A percentile compares a stretch with the other conserved stretches of the same genome.
phyloP scores from a whole-genome alignment of 2,329 filamentous ascomycete species.

The Monascus ruber region DNA sequence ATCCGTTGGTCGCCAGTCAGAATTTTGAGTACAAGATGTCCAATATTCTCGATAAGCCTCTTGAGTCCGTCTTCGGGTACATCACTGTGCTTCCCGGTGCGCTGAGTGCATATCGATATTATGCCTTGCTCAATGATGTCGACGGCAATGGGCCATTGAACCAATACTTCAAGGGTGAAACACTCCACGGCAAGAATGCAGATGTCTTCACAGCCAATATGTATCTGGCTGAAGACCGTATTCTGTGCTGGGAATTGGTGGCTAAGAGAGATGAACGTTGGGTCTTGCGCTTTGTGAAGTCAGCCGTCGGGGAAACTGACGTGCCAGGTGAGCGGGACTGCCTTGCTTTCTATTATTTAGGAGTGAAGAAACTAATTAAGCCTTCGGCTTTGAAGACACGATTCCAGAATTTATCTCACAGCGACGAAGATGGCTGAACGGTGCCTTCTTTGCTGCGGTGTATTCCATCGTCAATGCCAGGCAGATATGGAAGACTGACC shows the following conservation, averaged over 20 bases:
- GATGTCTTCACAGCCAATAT: conserved; percentile 98
- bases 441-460: conserved; percentile 95
- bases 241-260: conserved; percentile 95
- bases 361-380: no score
- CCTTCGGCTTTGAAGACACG: conserved; percentile 46
- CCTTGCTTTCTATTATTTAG: background rate
- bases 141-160: conserved; percentile 90
- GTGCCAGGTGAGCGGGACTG: conserved; percentile 58
- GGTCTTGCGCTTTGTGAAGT: conserved; percentile 97
- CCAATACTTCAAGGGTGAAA: conserved; percentile 99
- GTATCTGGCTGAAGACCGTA: conserved; percentile 97
- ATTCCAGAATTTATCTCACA: conserved; percentile 97
- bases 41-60: conserved; percentile 93
- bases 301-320: conserved; percentile 92
- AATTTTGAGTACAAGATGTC: conserved; percentile 99
- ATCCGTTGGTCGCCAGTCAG: conserved; percentile 89
- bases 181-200: conserved; percentile 86
- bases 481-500: conserved; percentile 88
- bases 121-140: conserved; percentile 91
- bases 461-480: conserved; percentile 93
- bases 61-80: conserved; percentile 96
- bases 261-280: conserved; percentile 90
- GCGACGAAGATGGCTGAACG: conserved; percentile 91
- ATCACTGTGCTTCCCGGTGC: conserved; percentile 95
- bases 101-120: conserved; percentile 87